Percentiles rank a stretch among this genome's conserved stretches.
phyloP scores from a whole-genome alignment of 306 rosid species.

The Comarum palustre region DNA sequence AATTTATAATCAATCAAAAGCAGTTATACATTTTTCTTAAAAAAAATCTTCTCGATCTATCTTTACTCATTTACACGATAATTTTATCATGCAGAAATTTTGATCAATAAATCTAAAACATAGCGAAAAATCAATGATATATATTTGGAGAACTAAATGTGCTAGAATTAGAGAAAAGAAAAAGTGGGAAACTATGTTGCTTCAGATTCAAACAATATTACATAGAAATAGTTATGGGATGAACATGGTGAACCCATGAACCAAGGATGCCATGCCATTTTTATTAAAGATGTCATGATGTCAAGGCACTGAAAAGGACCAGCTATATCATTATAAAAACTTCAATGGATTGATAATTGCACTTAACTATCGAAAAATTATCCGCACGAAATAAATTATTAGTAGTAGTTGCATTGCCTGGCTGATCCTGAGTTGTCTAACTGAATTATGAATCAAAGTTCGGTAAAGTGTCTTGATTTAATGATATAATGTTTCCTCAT shows the following conservation, averaged over 20 bases:
- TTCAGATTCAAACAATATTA: background rate
- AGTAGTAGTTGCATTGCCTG: background rate
- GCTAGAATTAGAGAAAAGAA: background rate
- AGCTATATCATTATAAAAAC: background rate
- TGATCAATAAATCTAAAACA: too few relatives aligned
- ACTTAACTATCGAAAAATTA: background rate
- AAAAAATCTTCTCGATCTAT: too few relatives aligned
- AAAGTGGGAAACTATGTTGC: background rate
- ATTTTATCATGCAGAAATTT: background rate
- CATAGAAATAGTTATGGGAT: background rate
- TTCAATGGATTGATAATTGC: background rate
- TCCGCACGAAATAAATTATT: background rate
- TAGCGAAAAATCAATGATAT: background rate
- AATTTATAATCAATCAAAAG: too few relatives aligned
- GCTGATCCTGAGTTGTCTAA: background rate
- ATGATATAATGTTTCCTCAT: background rate
- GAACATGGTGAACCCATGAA: conserved; percentile 9
- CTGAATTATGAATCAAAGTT: background rate
- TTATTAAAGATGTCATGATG: background rate
- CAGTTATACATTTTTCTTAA: too few relatives aligned
- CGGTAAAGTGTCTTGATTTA: background rate
- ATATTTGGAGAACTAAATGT: background rate
- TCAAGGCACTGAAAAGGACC: background rate
- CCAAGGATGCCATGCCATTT: conserved; percentile 4
- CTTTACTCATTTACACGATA: too few relatives aligned